phyloP scores from a whole-genome alignment of 805 yeast species.

The Starmerella floris region DNA sequence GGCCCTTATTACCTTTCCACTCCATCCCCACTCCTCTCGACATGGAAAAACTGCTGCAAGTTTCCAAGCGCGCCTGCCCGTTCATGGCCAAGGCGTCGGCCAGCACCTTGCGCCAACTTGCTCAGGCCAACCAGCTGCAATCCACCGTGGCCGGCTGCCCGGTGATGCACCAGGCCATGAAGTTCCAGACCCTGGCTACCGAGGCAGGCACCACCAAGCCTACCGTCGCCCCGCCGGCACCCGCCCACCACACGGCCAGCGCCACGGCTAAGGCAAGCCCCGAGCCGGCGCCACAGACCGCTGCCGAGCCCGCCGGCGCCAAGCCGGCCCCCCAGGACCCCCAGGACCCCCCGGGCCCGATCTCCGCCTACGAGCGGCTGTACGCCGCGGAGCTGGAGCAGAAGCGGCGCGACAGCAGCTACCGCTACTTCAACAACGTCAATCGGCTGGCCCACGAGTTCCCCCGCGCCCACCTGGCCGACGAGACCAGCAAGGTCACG shows the following conservation, averaged over 20 bases:
- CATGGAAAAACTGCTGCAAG: slow-evolving; percentile 75
- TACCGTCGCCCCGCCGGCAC: background rate
- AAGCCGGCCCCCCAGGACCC: background rate
- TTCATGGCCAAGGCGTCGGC: slow-evolving; percentile 52
- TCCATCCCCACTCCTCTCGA: too few species aligned
- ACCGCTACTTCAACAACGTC: slow-evolving; percentile 92
- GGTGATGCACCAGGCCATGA: slow-evolving; percentile 72
- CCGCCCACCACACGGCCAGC: background rate
- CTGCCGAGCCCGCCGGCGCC: background rate
- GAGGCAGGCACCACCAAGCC: background rate
- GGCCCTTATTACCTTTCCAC: too few species aligned
- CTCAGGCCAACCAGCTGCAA: slow-evolving; percentile 33
- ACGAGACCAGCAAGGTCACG: slow-evolving; percentile 66
- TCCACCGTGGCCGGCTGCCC: slow-evolving; percentile 68
- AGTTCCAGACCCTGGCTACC: slow-evolving; percentile 31
- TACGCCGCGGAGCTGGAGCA: slow-evolving; percentile 52
- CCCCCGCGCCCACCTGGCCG: slow-evolving; percentile 82
- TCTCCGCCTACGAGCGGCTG: slow-evolving; percentile 10
- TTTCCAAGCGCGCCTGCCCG: slow-evolving; percentile 72
- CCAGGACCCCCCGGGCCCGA: background rate
- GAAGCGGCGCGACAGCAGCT: slow-evolving; percentile 80
- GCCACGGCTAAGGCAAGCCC: background rate
- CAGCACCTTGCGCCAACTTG: slow-evolving; percentile 45
- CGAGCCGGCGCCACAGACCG: background rate
- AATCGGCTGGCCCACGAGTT: slow-evolving; percentile 89